phyloP scores from a whole-genome alignment of 139 green algal species.

The Chlorella vulgaris region DNA sequence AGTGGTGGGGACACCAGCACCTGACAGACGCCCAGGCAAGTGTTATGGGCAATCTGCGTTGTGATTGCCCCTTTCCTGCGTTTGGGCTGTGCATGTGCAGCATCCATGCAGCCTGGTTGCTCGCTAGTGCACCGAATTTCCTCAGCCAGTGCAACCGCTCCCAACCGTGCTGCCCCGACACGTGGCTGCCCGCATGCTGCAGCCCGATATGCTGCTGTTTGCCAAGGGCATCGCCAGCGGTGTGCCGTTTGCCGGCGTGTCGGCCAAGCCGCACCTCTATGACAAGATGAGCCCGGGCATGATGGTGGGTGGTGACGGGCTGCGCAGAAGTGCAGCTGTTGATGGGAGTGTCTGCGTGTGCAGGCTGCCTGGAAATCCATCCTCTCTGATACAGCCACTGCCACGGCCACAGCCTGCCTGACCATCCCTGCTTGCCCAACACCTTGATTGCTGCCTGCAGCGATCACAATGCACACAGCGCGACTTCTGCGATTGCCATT shows the following conservation, averaged over 20 bases:
- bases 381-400: no score
- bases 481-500: no score
- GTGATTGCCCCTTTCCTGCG: neutral
- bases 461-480: no score
- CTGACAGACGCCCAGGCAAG: slow-evolving; percentile 34
- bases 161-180: neutral
- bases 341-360: neutral
- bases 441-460: no score
- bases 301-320: slow-evolving; percentile 43
- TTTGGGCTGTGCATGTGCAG: neutral
- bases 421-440: no score
- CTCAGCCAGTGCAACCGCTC: neutral
- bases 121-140: neutral
- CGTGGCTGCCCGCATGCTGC: neutral
- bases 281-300: slow-evolving; percentile 60
- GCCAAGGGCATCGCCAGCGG: slow-evolving; percentile 87
- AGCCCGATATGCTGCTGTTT: slow-evolving; percentile 84
- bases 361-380: no score
- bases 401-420: no score
- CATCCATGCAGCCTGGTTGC: neutral
- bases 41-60: neutral
- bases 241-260: slow-evolving; percentile 82
- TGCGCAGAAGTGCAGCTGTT: neutral
- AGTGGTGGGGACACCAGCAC: slow-evolving; percentile 83
- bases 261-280: slow-evolving; percentile 54